phyloP scores from a whole-genome alignment of 495 filamentous ascomycete species.

The Chaetomium cochliodes region DNA sequence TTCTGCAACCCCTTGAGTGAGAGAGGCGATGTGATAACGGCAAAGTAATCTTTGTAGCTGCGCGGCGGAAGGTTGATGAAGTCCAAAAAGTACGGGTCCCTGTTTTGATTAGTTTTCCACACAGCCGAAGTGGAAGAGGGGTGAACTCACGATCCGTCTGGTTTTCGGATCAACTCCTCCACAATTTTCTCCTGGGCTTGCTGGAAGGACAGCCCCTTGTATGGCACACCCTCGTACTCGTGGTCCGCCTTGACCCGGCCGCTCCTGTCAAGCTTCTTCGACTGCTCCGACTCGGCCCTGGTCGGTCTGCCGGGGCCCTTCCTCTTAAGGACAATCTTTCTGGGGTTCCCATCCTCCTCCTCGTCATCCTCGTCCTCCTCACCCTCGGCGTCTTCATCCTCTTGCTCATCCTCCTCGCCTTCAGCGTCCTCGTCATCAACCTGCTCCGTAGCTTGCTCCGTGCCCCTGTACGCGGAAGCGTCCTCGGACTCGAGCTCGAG shows the following conservation, averaged over 20 bases:
- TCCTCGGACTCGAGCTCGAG: constrained; percentile 32
- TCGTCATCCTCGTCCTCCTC: constrained; percentile 37
- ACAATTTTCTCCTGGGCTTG: constrained; percentile 80
- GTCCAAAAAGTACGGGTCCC: constrained; percentile 55
- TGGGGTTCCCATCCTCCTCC: constrained; percentile 31
- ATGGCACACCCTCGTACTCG: constrained; percentile 53
- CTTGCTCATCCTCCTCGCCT: constrained; percentile 33
- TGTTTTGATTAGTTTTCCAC: constrained; percentile 32
- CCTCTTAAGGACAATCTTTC: constrained; percentile 36
- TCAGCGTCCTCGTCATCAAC: constrained; percentile 30
- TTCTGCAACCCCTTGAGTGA: constrained; percentile 71
- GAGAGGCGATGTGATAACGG: constrained; percentile 68
- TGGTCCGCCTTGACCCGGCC: constrained; percentile 45
- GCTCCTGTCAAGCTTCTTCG: constrained; percentile 22
- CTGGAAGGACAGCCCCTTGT: constrained; percentile 68
- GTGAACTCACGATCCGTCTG: constrained; percentile 58
- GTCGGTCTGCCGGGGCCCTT: constrained; percentile 33
- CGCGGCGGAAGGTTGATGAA: constrained; percentile 67
- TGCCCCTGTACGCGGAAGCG: constrained; percentile 20
- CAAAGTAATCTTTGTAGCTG: constrained; percentile 69
- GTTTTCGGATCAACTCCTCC: constrained; percentile 61
- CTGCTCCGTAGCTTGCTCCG: not conserved
- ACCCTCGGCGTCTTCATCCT: constrained; percentile 30
- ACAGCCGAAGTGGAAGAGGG: constrained; percentile 16
- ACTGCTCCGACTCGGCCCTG: constrained; percentile 16